Base-by-base conservation (phyloP, 2,329 filamentous ascomycete genomes). In the Akanthomyces lecanii region DNA sequence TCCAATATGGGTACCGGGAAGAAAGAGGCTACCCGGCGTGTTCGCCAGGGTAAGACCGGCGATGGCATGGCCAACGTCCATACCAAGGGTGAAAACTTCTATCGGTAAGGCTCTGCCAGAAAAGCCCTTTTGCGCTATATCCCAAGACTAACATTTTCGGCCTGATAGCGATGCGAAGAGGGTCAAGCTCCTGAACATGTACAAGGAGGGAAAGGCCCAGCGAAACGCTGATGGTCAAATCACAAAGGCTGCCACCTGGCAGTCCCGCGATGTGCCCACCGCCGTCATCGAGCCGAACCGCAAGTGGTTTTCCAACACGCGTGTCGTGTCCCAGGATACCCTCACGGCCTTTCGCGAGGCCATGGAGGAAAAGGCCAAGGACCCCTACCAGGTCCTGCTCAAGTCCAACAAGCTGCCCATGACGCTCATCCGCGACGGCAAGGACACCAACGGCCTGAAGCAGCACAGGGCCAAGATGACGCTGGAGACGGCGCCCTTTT, bases 11-110 rank as follows among this genome's bases (percentile, higher is more conserved):
- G 92, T 78, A 89, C 88, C 71, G 89, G 86, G 71, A 98, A 98
- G 84, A 97, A 97, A 78, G 94, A 98, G 79, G 87, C 87, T 67
- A 85, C 81, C 75, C 88, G 94, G 79, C 89, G 90, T 75, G 84
- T 84, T 80, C 90, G 92, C 76, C 88, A 97, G 84, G 92, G 91
- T 69, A 94, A 93, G 80, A 85, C 85, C 56, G 85, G 85, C 68
- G 89, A 95, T 86, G 92, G 92, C 75, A 92, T 97, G 86, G 87
- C 80, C 71, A 98, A 98, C 79, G 91, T 98, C 73, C 91, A 89
- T 72, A 83, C 87, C 70, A 99, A 99, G 81, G 95, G 95, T 79
- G 94, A 98, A 83, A 98, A 98, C 82, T 99, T 98, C 81, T 98
- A 98, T 81, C 87, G 91, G 83, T 89, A 80, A 68, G 82, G 66